These are phyloP conservation scores for Dactylellina drechsleri DNA, from an alignment of 2,329 filamentous ascomycete species.

Conservation along the genomic window DNA sequence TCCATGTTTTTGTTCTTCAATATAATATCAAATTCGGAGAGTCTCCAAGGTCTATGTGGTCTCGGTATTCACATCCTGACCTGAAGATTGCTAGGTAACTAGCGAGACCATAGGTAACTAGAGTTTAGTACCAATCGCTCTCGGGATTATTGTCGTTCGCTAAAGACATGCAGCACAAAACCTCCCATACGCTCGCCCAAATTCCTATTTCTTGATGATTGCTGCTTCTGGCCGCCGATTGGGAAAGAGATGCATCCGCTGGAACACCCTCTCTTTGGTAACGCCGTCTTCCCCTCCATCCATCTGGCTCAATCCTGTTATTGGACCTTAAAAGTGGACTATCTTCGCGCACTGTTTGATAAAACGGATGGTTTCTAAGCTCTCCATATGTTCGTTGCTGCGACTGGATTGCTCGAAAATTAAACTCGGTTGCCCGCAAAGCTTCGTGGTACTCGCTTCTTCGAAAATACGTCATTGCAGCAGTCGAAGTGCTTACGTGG, in stretches of 20 bases:
- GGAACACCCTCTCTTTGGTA: constrained; percentile 15
- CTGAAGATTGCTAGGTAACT: too few relatives aligned
- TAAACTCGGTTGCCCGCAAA: constrained; percentile 48
- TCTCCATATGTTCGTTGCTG: constrained; percentile 47
- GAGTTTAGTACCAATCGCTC: constrained; percentile 8
- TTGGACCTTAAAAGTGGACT: constrained; percentile 30
- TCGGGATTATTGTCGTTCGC: not conserved
- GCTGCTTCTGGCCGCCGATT: not conserved
- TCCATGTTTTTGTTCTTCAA: too few relatives aligned
- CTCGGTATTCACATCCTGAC: not conserved
- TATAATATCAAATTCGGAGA: not conserved
- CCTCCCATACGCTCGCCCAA: constrained; percentile 31
- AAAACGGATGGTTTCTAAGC: constrained; percentile 46
- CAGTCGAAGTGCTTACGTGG: constrained; percentile 45
- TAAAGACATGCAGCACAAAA: constrained; percentile 32
- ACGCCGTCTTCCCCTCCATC: constrained; percentile 20
- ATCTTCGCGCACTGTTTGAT: constrained; percentile 31
- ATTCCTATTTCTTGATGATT: constrained; percentile 11
- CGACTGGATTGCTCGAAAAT: constrained; percentile 47
- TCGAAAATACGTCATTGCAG: constrained; percentile 50
- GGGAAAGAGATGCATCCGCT: not conserved
- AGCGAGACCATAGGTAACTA: not conserved
- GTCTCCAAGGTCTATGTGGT: not conserved
- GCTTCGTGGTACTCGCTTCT: constrained; percentile 46
- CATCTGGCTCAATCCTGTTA: not conserved